These are phyloP conservation scores for Chlorella sp. DNA, from an alignment of 139 green algal genomes.

Conservation along the genomic window DNA sequence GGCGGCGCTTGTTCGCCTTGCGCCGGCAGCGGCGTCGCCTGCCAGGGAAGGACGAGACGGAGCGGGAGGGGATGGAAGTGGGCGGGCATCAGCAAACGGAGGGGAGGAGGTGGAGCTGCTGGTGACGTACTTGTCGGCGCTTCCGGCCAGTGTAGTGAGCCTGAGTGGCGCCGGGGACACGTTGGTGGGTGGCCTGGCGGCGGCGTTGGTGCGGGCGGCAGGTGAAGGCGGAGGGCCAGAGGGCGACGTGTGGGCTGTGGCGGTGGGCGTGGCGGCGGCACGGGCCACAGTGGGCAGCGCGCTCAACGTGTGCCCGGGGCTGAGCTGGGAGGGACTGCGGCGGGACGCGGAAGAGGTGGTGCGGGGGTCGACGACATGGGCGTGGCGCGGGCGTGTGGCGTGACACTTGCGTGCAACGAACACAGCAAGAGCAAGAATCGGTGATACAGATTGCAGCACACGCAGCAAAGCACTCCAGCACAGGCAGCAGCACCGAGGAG, in stretches of 20 bases:
- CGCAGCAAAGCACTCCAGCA: too few relatives aligned
- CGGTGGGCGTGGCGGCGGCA: not conserved
- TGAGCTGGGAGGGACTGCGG: not conserved
- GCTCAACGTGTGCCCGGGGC: not conserved
- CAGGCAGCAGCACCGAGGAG: too few relatives aligned
- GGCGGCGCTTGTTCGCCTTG: too few relatives aligned
- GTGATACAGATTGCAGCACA: too few relatives aligned
- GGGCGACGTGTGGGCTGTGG: not conserved
- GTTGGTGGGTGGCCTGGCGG: conserved; percentile 1
- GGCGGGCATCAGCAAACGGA: too few relatives aligned
- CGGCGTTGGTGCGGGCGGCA: not conserved
- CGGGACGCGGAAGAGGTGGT: not conserved
- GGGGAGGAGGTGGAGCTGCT: too few relatives aligned
- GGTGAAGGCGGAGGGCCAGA: too few relatives aligned
- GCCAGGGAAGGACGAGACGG: too few relatives aligned
- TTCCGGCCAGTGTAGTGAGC: not conserved
- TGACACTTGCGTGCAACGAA: not conserved
- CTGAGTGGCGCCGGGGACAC: conserved; percentile 3
- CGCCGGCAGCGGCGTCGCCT: too few relatives aligned
- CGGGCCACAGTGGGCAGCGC: not conserved
- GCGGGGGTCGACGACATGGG: not conserved
- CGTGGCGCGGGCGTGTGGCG: too few relatives aligned
- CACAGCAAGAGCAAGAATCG: not conserved
- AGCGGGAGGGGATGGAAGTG: too few relatives aligned
- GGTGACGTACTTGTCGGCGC: not conserved